phyloP scores from a whole-genome alignment of 2,329 filamentous ascomycete species.

The Zymoseptoria pseudotritici region DNA sequence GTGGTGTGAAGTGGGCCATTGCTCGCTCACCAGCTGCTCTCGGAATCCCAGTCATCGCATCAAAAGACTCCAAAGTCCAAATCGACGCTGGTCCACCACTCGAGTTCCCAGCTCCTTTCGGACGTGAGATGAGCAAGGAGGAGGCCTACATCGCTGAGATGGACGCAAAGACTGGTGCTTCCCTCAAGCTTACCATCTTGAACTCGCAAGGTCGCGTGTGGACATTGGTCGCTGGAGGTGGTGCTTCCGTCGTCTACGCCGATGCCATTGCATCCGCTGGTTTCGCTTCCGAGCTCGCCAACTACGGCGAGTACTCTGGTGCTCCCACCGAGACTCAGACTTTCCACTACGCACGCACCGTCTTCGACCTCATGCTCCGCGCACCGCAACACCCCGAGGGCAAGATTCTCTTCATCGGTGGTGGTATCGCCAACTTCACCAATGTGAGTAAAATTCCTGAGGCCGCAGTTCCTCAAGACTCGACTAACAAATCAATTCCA shows the following conservation, averaged over 20 bases:
- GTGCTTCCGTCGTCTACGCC: slow-evolving; percentile 97
- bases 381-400: slow-evolving; percentile 76
- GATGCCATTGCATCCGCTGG: slow-evolving; percentile 96
- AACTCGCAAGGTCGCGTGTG: slow-evolving; percentile 89
- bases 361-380: slow-evolving; percentile 94
- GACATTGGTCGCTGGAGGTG: slow-evolving; percentile 97
- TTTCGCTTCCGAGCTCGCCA: slow-evolving; percentile 92
- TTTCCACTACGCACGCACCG: slow-evolving; percentile 96
- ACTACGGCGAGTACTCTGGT: slow-evolving; percentile 99
- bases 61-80: slow-evolving; percentile 68
- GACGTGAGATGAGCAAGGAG: slow-evolving; percentile 96
- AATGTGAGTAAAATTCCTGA: slow-evolving; percentile 52
- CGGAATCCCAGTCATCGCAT: slow-evolving; percentile 57
- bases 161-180: slow-evolving; percentile 98
- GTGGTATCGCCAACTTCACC: slow-evolving; percentile 99
- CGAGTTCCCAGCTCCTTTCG: slow-evolving; percentile 98
- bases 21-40: slow-evolving; percentile 84
- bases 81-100: slow-evolving; percentile 96
- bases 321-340: slow-evolving; percentile 98
- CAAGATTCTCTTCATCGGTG: slow-evolving; percentile 99
- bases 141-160: slow-evolving; percentile 98
- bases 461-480: background rate
- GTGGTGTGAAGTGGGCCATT: slow-evolving; percentile 97
- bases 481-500: slow-evolving; percentile 20
- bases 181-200: slow-evolving; percentile 93